Conservation (phyloP, 495 filamentous ascomycete species). For the Neurospora sp. region DNA sequence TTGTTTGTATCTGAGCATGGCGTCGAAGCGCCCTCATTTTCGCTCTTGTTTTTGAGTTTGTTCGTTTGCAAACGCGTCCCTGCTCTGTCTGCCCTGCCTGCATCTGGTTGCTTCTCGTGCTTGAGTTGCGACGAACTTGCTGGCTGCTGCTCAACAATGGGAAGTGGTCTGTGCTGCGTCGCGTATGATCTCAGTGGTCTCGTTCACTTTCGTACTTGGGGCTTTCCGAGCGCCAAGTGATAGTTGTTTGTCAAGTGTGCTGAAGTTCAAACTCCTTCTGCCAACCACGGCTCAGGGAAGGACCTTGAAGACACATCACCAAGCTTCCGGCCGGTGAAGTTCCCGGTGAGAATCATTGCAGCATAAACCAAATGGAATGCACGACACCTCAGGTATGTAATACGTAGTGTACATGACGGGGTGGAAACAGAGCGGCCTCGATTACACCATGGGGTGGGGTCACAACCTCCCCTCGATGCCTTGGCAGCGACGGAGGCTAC, state of each 20-base stretch:
- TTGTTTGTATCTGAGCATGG: not conserved
- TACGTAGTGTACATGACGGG: not conserved
- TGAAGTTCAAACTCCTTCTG: not conserved
- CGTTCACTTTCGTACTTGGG: not conserved
- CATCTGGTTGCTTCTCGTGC: not conserved
- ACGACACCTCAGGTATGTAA: not conserved
- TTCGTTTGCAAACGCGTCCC: not conserved
- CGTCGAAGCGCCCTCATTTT: not conserved
- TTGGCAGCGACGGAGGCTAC: not conserved
- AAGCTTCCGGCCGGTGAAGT: not conserved
- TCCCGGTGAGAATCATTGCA: not conserved
- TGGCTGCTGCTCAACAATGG: not conserved
- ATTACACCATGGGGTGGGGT: not conserved
- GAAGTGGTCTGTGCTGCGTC: not conserved
- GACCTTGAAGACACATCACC: not conserved
- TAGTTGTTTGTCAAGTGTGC: not conserved
- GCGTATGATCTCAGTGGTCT: not conserved
- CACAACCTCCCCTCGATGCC: not conserved
- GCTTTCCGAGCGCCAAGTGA: not conserved
- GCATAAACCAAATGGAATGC: not conserved
- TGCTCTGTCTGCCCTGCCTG: not conserved
- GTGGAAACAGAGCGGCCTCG: not conserved
- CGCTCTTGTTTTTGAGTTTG: not conserved
- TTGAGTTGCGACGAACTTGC: not conserved
- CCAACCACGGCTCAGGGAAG: not conserved